Base-by-base conservation (phyloP, 768 basidiomycete species). In the Melanogaster broomeanus region DNA sequence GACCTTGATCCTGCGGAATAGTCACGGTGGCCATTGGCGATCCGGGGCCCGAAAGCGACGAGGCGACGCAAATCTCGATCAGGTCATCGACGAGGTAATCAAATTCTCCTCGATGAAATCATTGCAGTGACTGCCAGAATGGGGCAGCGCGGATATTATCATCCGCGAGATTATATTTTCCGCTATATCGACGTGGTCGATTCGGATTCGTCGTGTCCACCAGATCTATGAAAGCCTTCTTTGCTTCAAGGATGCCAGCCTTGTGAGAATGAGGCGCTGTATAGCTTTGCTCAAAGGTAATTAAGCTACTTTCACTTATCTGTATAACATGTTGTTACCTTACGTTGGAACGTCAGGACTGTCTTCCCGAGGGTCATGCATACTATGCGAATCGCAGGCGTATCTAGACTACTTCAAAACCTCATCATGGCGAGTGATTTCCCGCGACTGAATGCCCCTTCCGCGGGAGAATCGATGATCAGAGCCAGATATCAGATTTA, bases 41-140 rank as follows among this genome's bases (percentile, higher is more conserved):
- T 56, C 59, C 47, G 53, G 50, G 51, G 53, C 21, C 45, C 27
- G 25, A 61, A 40, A 38, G 42, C n/a, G 16, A 50, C 37, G 40
- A 24, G 25, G 35, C 24, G 39, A 22, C 33, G 51, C 45, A 47
- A 48, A 66, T 64, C 64, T 62, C 59, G 49, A 66, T 66, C 61
- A 21, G 45, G 41, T 35, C 52, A 38, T 55, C 57, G 51, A 42
- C 43, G 38, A 48, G 45, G 31, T 34, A 8, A 19, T 37, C 21
- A 13, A 21, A 45, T 44, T 45, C 48, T 52, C 45, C 34, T 25
- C 45, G 55, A 63, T 63, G 60, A 65, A 60, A 30, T 45, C 53
- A 52, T 52, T 25, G 46, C 11, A 48, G 2, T 13, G 34, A 42
- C 34, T 42, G 38, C 21, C 38, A 22, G 8, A 16, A 39, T 3